These are phyloP conservation scores for Suillus sp. DNA, from an alignment of 768 basidiomycete genomes.

Conservation along the genomic window DNA sequence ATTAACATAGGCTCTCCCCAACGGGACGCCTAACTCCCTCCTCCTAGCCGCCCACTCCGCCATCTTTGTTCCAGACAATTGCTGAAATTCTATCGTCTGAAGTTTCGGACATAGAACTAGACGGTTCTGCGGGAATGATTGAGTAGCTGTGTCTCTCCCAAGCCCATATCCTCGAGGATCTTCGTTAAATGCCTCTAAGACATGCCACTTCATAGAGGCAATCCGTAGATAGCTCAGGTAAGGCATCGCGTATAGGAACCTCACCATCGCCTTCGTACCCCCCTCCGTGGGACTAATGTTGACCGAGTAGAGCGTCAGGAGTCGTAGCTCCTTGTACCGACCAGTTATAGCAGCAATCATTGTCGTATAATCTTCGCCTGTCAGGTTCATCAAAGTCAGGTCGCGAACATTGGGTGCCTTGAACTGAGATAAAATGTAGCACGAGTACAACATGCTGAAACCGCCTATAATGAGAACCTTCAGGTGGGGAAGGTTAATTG, in stretches of 20 bases:
- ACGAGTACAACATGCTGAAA: conserved; percentile 49
- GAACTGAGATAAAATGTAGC: conserved; percentile 50
- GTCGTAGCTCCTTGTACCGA: conserved; percentile 51
- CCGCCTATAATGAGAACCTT: conserved; percentile 59
- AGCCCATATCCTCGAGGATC: conserved; percentile 35
- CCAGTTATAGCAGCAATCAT: conserved; percentile 50
- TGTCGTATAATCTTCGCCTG: conserved; percentile 51
- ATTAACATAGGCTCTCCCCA: conserved; percentile 53
- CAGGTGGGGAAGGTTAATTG: conserved; percentile 52
- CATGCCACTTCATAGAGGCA: conserved; percentile 40
- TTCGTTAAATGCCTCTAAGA: conserved; percentile 53
- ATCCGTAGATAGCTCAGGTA: conserved; percentile 51
- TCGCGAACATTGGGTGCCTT: conserved; percentile 58
- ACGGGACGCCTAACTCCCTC: conserved; percentile 41
- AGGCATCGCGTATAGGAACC: conserved; percentile 63
- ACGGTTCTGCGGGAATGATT: conserved; percentile 7
- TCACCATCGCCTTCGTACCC: conserved; percentile 39
- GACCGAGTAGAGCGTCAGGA: conserved; percentile 54
- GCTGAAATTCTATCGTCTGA: conserved; percentile 48
- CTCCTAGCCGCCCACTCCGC: conserved; percentile 41
- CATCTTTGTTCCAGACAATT: conserved; percentile 34
- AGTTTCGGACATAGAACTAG: conserved; percentile 47
- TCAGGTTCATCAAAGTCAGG: conserved; percentile 58
- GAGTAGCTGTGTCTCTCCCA: conserved; percentile 11
- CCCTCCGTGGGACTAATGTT: conserved; percentile 34